Evolutionary conservation across 2,329 filamentous ascomycete genomes (phyloP).

Genomic region (Sporothrix pseudoabietina): DNA sequence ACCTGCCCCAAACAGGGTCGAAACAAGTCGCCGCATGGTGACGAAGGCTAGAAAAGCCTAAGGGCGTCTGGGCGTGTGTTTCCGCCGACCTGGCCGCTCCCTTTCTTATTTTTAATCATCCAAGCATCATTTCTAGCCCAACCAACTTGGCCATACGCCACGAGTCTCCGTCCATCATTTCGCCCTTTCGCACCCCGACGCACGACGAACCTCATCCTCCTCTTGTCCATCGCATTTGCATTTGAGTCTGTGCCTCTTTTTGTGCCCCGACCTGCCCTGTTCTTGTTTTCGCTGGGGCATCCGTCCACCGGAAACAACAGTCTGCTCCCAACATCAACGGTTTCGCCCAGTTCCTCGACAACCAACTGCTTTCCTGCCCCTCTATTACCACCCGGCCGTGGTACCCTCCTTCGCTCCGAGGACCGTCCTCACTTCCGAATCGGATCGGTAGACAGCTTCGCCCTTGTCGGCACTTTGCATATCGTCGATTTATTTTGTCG

Average conservation of each 20-base stretch:
- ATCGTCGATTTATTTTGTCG: not conserved
- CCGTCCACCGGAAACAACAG: not conserved
- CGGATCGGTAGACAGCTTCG: not conserved
- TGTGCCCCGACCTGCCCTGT: not conserved
- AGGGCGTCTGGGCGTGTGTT: not conserved
- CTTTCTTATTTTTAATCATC: slow-evolving; percentile 26
- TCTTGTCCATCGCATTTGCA: not conserved
- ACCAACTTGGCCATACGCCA: slow-evolving; percentile 3
- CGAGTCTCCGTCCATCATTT: not conserved
- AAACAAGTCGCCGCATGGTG: slow-evolving; percentile 25
- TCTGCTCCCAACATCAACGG: too few species aligned
- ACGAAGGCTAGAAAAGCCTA: slow-evolving; percentile 23
- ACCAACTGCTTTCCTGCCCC: not conserved
- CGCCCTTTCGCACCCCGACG: not conserved
- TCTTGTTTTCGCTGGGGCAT: not conserved
- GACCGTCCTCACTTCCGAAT: not conserved
- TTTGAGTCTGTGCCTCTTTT: not conserved
- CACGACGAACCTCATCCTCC: not conserved
- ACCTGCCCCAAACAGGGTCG: slow-evolving; percentile 23
- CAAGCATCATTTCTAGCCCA: slow-evolving; percentile 21
- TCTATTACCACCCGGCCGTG: not conserved
- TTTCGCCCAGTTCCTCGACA: not conserved
- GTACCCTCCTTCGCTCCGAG: not conserved
- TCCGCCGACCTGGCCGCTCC: slow-evolving; percentile 2
- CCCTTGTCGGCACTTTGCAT: too few species aligned